Percentiles rank a stretch among this genome's conserved stretches.
These are phyloP conservation scores for Penicillium goetzii DNA, from an alignment of 495 filamentous ascomycete genomes.

Conservation along the genomic window DNA sequence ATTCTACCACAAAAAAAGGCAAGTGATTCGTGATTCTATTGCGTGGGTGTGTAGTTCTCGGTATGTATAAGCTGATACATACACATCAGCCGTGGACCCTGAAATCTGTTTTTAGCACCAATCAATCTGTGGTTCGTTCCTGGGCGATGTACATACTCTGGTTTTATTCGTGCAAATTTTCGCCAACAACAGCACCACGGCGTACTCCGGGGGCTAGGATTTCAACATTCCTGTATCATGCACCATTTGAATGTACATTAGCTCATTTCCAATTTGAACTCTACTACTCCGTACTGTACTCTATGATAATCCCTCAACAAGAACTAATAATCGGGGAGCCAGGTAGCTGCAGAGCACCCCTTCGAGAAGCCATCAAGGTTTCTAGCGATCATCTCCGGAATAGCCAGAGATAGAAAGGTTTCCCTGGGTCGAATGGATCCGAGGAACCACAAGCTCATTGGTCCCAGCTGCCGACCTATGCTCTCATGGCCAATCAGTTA, in stretches of 20 bases:
- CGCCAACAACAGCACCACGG: slow-evolving; percentile 1
- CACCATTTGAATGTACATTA: background rate
- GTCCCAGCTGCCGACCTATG: slow-evolving; percentile 29
- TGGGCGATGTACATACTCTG: slow-evolving; percentile 8
- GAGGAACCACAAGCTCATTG: slow-evolving; percentile 29
- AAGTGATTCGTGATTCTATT: slow-evolving; percentile 14
- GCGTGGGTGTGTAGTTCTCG: slow-evolving; percentile 18
- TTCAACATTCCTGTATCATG: background rate
- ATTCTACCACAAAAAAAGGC: slow-evolving; percentile 9
- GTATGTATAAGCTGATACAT: slow-evolving; percentile 21
- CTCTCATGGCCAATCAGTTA: slow-evolving; percentile 31
- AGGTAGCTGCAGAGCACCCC: slow-evolving; percentile 12
- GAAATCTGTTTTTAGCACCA: slow-evolving; percentile 39
- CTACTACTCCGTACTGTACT: no score
- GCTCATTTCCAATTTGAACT: background rate
- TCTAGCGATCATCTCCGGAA: slow-evolving; percentile 30
- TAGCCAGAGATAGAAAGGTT: slow-evolving; percentile 32
- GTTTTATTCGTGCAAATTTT: slow-evolving; percentile 14
- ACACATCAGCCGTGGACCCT: slow-evolving; percentile 35
- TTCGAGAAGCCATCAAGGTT: slow-evolving; percentile 32
- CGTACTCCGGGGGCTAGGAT: slow-evolving; percentile 5
- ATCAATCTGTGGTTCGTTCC: slow-evolving; percentile 33
- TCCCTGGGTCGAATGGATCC: slow-evolving; percentile 27
- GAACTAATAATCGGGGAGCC: slow-evolving; percentile 2
- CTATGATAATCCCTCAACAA: slow-evolving; percentile 9